Conservation (phyloP, 2,329 filamentous ascomycete species). For the Verticillium zaregamsianum region DNA sequence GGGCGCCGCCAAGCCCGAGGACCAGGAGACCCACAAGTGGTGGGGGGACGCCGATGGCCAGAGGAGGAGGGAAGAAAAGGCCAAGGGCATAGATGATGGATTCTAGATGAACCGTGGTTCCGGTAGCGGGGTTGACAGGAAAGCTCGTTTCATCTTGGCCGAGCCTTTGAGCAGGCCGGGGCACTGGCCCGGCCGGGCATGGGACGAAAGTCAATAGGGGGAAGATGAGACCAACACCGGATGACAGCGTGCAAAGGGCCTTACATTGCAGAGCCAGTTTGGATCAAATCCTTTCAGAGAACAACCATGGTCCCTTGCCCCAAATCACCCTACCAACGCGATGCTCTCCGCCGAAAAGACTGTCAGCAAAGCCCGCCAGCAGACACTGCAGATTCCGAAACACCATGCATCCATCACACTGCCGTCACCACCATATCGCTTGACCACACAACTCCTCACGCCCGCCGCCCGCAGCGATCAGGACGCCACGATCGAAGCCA, state of each 20-base stretch:
- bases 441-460: neutral
- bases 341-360: neutral
- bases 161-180: no score
- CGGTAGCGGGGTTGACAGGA: neutral
- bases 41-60: constrained; percentile 48
- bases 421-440: neutral
- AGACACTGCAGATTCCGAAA: neutral
- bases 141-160: no score
- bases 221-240: no score
- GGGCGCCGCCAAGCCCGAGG: constrained; percentile 20
- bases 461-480: neutral
- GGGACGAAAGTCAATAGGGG: no score
- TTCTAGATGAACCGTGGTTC: constrained; percentile 15
- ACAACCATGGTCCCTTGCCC: no score
- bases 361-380: neutral
- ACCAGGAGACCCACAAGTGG: constrained; percentile 49
- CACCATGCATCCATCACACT: neutral
- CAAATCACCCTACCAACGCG: no score
- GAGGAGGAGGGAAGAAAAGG: constrained; percentile 36
- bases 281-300: no score
- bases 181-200: no score
- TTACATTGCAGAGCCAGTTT: no score
- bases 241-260: no score
- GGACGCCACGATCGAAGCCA: neutral
- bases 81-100: constrained; percentile 31